Percentiles rank a stretch among this genome's conserved stretches.
Conservation (phyloP, 768 basidiomycete genomes). For the Cystoderma amianthinum region DNA sequence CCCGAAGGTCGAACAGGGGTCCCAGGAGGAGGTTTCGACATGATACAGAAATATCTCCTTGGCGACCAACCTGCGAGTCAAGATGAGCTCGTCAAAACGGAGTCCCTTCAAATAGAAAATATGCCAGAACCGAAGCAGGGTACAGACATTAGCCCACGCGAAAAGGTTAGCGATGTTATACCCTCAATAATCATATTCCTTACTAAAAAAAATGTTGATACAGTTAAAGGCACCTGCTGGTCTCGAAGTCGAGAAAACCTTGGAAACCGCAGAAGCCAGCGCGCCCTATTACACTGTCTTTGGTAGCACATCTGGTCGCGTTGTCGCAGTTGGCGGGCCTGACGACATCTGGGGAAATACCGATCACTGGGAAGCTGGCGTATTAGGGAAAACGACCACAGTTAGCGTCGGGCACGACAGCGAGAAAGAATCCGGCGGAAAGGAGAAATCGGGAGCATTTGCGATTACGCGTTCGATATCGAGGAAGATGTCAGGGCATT, state of each 20-base stretch:
- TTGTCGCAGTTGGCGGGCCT: constrained; percentile 35
- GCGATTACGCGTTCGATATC: constrained; percentile 15
- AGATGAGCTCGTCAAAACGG: too few relatives aligned
- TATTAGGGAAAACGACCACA: neutral
- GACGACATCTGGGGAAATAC: constrained; percentile 26
- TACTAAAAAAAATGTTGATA: too few relatives aligned
- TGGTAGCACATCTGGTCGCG: constrained; percentile 35
- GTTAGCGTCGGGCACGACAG: constrained; percentile 1
- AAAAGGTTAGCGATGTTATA: too few relatives aligned
- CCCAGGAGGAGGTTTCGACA: constrained; percentile 1
- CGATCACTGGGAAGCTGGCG: constrained; percentile 4
- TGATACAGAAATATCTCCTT: neutral
- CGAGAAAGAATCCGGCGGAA: constrained; percentile 5
- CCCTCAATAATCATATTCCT: too few relatives aligned
- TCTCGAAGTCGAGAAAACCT: too few relatives aligned
- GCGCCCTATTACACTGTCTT: constrained; percentile 55
- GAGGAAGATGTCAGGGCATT: constrained; percentile 28
- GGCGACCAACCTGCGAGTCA: neutral
- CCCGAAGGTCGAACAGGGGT: constrained; percentile 1
- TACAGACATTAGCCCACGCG: too few relatives aligned
- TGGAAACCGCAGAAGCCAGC: constrained; percentile 7
- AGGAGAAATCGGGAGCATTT: constrained; percentile 8
- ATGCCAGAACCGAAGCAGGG: too few relatives aligned
- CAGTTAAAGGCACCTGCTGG: too few relatives aligned
- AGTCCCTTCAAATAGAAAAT: too few relatives aligned